phyloP scores from a whole-genome alignment of 148 eudicot genomes.

The Rhododendron simsii region DNA sequence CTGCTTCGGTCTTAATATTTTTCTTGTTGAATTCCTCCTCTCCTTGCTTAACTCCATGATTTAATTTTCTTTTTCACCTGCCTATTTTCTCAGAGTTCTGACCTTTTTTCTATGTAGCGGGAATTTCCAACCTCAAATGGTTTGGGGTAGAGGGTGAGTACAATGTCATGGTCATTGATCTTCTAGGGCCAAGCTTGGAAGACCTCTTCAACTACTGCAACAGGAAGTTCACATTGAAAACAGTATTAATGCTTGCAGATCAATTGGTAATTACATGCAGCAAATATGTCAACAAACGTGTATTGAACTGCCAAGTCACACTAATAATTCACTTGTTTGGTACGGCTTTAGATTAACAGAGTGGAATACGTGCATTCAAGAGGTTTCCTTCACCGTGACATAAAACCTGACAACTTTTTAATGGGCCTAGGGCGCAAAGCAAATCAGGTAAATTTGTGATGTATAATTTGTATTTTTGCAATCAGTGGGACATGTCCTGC shows the following conservation, averaged over 20 bases:
- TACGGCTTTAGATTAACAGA: conserved; percentile 54
- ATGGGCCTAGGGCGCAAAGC: conserved; percentile 94
- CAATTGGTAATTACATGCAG: conserved; percentile 54
- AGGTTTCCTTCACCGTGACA: conserved; percentile 95
- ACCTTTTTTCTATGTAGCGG: conserved; percentile 47
- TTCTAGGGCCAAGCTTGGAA: conserved; percentile 87
- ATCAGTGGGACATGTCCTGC: neutral
- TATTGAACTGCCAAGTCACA: conserved; percentile 2
- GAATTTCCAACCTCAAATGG: conserved; percentile 75
- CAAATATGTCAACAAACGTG: neutral
- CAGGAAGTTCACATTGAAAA: conserved; percentile 63
- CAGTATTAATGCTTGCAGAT: conserved; percentile 92
- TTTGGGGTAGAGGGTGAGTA: conserved; percentile 81
- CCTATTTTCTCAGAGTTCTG: neutral
- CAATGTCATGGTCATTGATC: conserved; percentile 88
- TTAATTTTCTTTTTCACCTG: neutral
- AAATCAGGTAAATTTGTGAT: conserved; percentile 50
- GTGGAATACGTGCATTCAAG: conserved; percentile 82
- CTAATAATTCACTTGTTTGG: neutral
- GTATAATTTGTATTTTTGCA: neutral
- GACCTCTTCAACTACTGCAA: conserved; percentile 81
- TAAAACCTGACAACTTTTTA: conserved; percentile 83
- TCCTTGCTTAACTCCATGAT: neutral
- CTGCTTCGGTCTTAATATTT: neutral
- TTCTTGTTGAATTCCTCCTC: neutral